Conservation (phyloP, 2,329 filamentous ascomycete genomes). For the Penicillium glabrum region DNA sequence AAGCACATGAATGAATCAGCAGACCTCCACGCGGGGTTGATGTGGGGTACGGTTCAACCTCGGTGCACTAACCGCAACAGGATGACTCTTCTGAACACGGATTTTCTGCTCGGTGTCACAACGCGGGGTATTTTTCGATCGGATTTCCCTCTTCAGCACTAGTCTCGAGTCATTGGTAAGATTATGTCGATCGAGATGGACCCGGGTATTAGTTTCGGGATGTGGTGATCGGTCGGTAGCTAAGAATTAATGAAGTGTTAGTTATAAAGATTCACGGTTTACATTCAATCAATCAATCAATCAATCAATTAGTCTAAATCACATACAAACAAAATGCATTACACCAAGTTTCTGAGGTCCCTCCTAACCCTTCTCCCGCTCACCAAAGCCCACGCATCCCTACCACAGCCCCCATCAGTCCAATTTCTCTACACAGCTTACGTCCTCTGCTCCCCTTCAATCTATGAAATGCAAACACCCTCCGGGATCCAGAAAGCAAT, state of each 20-base stretch:
- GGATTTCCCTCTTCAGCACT: background rate
- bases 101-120: background rate
- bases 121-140: background rate
- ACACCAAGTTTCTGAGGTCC: background rate
- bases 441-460: slow-evolving; percentile 20
- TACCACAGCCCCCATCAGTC: background rate
- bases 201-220: background rate
- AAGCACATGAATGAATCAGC: background rate
- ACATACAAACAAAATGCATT: background rate
- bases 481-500: slow-evolving; percentile 23
- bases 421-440: slow-evolving; percentile 26
- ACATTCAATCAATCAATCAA: too few species aligned
- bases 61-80: background rate
- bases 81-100: background rate
- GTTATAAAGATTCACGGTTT: too few species aligned
- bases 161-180: background rate
- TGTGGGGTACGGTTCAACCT: background rate
- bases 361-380: background rate
- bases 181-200: background rate
- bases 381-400: background rate
- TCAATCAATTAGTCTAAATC: too few species aligned
- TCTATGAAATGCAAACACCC: slow-evolving; percentile 15
- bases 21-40: background rate
- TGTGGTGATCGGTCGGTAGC: background rate
- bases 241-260: background rate